These are phyloP conservation scores for Microdochium nivale DNA, from an alignment of 2,329 filamentous ascomycete species.

Conservation along the genomic window DNA sequence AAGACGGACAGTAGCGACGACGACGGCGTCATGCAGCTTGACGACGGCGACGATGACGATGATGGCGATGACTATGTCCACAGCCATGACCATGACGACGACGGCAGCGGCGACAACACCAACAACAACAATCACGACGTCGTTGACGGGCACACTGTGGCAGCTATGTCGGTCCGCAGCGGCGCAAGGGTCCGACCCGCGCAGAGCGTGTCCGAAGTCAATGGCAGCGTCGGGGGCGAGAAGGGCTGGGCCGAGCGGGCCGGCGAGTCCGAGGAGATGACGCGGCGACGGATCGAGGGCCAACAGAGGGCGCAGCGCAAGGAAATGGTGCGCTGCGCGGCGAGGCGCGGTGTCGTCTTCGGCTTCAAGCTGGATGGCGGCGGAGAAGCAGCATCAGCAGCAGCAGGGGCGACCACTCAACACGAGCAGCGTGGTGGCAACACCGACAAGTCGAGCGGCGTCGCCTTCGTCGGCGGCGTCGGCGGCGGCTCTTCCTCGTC, in stretches of 20 bases:
- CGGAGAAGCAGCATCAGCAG: neutral
- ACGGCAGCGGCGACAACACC: neutral
- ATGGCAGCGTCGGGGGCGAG: slow-evolving; percentile 47
- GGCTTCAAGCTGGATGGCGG: slow-evolving; percentile 26
- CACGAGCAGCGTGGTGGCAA: too few relatives aligned
- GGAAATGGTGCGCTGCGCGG: slow-evolving; percentile 22
- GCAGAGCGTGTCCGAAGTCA: slow-evolving; percentile 37
- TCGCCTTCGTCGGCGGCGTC: too few relatives aligned
- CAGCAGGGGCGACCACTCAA: too few relatives aligned
- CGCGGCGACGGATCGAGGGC: slow-evolving; percentile 37
- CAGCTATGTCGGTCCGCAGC: slow-evolving; percentile 25
- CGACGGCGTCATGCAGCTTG: neutral
- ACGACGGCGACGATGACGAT: slow-evolving; percentile 4
- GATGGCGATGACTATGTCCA: neutral
- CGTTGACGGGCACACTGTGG: slow-evolving; percentile 12
- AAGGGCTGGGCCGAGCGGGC: slow-evolving; percentile 44
- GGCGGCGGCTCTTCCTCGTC: too few relatives aligned
- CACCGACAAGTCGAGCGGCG: neutral
- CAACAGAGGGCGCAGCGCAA: slow-evolving; percentile 34
- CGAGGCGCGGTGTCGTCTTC: slow-evolving; percentile 50
- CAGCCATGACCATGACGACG: neutral
- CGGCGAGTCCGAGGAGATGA: slow-evolving; percentile 41
- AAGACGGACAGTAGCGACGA: slow-evolving; percentile 1
- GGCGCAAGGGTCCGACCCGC: slow-evolving; percentile 25
- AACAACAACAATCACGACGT: neutral